These are phyloP conservation scores for Kingdonia uniflora DNA, from an alignment of 164 flowering plant genomes.

Conservation along the genomic window DNA sequence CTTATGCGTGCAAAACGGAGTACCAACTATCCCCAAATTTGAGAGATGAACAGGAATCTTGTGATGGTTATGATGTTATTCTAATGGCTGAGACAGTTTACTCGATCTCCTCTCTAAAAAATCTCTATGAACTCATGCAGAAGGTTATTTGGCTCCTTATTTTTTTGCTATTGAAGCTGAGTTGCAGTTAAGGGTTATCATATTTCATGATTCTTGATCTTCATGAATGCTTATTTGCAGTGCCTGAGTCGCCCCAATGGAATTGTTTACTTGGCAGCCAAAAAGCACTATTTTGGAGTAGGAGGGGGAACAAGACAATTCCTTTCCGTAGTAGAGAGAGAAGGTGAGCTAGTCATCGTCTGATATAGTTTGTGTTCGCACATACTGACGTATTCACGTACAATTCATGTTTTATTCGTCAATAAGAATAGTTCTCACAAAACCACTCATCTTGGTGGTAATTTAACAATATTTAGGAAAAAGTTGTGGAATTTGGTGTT, in stretches of 20 bases:
- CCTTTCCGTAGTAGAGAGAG: conserved; percentile 66
- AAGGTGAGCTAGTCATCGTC: conserved; percentile 40
- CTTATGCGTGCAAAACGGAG: conserved; percentile 16
- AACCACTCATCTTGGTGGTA: too few relatives aligned
- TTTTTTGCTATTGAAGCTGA: neutral
- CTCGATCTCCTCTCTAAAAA: conserved; percentile 49
- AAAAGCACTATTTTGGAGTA: conserved; percentile 95
- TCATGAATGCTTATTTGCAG: conserved; percentile 26
- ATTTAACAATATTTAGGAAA: too few relatives aligned
- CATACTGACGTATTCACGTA: too few relatives aligned
- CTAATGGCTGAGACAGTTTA: conserved; percentile 98
- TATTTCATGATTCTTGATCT: neutral
- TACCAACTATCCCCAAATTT: conserved; percentile 5
- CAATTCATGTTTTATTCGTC: too few relatives aligned
- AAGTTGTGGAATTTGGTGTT: too few relatives aligned
- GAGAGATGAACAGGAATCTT: conserved; percentile 10
- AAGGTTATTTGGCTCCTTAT: conserved; percentile 55
- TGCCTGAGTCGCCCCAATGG: conserved; percentile 60
- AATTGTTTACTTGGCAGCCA: conserved; percentile 77
- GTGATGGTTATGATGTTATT: conserved; percentile 67
- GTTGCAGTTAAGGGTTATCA: conserved; percentile 4
- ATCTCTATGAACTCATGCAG: conserved; percentile 65
- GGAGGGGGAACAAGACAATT: conserved; percentile 91
- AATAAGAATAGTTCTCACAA: too few relatives aligned
- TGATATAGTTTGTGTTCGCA: too few relatives aligned